Conservation (phyloP, 352 stramenopile genomes). For the Thraustochytrium sp. region DNA sequence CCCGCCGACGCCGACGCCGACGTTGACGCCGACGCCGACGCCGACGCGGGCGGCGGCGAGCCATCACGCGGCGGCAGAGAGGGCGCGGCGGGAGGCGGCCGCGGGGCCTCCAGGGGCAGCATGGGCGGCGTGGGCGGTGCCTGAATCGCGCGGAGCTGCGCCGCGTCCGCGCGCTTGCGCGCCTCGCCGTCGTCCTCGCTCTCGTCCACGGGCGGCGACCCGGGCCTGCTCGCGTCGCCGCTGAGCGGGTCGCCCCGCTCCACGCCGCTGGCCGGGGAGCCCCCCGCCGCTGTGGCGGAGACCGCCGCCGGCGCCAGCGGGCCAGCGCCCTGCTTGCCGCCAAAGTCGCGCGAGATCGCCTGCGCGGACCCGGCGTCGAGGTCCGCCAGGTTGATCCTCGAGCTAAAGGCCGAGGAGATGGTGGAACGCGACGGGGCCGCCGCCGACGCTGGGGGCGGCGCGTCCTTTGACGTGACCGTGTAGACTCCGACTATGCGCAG, state of each 20-base stretch:
- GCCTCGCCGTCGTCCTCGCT: too few relatives aligned
- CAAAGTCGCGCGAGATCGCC: not conserved
- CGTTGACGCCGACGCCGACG: too few relatives aligned
- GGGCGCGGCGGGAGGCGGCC: not conserved
- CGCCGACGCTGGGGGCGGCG: too few relatives aligned
- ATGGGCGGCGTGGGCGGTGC: not conserved
- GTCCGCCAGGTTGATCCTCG: not conserved
- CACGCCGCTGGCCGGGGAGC: too few relatives aligned
- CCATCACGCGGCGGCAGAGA: not conserved
- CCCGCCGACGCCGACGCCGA: too few relatives aligned
- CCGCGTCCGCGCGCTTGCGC: not conserved
- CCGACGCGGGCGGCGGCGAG: not conserved
- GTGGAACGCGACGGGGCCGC: not conserved
- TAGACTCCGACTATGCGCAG: conserved; percentile 96
- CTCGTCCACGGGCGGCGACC: too few relatives aligned
- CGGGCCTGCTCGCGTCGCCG: not conserved
- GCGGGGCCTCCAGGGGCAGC: not conserved
- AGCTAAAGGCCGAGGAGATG: too few relatives aligned
- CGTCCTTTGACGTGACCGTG: conserved; percentile 85
- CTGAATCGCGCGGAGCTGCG: not conserved
- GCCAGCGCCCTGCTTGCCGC: not conserved
- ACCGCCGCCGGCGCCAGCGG: not conserved
- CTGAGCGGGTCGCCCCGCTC: not conserved
- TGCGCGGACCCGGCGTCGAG: not conserved
- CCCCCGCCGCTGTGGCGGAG: not conserved